These are phyloP conservation scores for Plasmopara viticola DNA, from an alignment of 352 stramenopile species.

Conservation along the genomic window DNA sequence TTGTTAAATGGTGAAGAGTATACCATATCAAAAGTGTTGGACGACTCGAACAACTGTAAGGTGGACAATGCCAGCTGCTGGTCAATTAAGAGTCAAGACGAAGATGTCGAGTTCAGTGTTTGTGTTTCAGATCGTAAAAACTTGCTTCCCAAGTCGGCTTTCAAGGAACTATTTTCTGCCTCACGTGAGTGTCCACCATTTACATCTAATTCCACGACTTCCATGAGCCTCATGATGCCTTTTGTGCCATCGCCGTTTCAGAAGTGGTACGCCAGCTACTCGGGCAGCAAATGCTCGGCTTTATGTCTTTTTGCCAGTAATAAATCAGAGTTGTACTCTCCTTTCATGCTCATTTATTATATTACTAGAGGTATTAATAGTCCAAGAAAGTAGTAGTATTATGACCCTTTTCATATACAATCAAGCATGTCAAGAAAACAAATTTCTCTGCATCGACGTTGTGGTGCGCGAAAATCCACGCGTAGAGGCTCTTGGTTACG, in stretches of 20 bases:
- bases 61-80: slow-evolving; percentile 11
- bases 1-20: slow-evolving; percentile 14
- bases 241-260: slow-evolving; percentile 22
- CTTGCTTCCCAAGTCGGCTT: slow-evolving; percentile 4
- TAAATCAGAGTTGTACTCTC: background rate
- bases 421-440: slow-evolving; percentile 3
- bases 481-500: slow-evolving; percentile 26
- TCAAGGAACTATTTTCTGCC: slow-evolving; percentile 14
- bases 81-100: slow-evolving; percentile 14
- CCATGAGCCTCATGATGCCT: background rate
- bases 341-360: background rate
- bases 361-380: background rate
- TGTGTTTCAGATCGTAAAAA: slow-evolving; percentile 8
- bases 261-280: slow-evolving; percentile 29
- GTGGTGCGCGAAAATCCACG: slow-evolving; percentile 16
- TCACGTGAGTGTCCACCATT: slow-evolving; percentile 15
- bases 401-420: background rate
- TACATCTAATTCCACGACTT: slow-evolving; percentile 3
- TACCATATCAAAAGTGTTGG: slow-evolving; percentile 8
- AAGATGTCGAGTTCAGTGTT: slow-evolving; percentile 7
- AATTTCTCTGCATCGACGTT: slow-evolving; percentile 28
- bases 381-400: background rate
- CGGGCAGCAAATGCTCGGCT: no score
- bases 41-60: slow-evolving; percentile 3
- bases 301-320: background rate